Evolutionary conservation across 495 filamentous ascomycete genomes (phyloP), one percentile per base, ranked within the genome.

Genomic region (Gamarada debralockiae): DNA sequence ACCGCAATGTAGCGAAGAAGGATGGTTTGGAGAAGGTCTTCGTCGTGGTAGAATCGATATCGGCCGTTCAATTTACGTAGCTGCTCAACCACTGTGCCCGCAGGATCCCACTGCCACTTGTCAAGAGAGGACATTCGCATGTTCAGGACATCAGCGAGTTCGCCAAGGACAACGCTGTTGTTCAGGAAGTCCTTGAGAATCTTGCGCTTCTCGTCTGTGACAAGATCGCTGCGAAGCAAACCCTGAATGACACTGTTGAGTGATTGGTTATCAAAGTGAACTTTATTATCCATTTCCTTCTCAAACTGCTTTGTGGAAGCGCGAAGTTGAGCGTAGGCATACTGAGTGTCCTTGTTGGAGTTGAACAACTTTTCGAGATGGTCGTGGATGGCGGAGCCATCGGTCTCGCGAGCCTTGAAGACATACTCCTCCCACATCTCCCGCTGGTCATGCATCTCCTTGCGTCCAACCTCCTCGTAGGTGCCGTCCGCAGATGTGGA

Each of bases 81-180:
- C 70, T 80, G 76, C 41, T 84, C 79, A 0, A 87, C 50, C 0
- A 70, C 65, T 8, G 84, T 65, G 8, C 70, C 73, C 0, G 62
- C 39, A 3, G 18, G 3, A 18, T 70, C 72, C 82, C 81, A 87
- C 6, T 63, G 60, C 84, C 84, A 87, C 21, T 64, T 74, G 1
- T 77, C 70, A n/a, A 86, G 58, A 3, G 77, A 67, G 0, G 76
- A 69, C 39, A 85, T 73, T 18, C 83, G 70, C 79, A 86, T 83
- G 56, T 85, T 86, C 33, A 87, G 64, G 8, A 87, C 82, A 57
- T 87, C 82, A 2, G 73, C 75, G 2, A 87, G 70, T 55, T 87
- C 84, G 24, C 65, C 64, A 0, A 79, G 62, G 9, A 86, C 76
- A 15, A 74, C 66, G 0, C 70, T 60, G 53, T 83, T 83, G 33